Evolutionary conservation across 75 land plant species (phyloP), one percentile per base, ranked within the genome.

Genomic region (Picea glauca): DNA sequence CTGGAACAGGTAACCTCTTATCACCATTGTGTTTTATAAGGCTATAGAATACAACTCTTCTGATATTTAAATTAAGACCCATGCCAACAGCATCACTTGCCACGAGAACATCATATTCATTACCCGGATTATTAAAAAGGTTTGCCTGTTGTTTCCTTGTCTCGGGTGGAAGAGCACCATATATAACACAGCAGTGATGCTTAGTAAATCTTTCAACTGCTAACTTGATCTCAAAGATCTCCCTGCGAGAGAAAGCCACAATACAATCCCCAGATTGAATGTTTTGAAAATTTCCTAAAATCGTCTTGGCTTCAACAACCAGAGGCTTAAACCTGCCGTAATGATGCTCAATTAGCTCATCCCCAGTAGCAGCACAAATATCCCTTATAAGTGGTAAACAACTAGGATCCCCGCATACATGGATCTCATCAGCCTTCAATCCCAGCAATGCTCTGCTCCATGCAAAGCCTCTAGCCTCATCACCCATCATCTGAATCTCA

Each of bases 1-100:
- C 26, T 35, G 38, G 38, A 35, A 35, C 38, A 35, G 1, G 38
- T 35, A 35, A 2, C 38, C 38, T 35, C 38, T 35, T 35, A 35
- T 35, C 2, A 35, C 99, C 99, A 80, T 93, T 89, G 85, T 93
- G 93, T 78, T 97, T 97, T 54, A 88, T 84, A 72, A 97, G 88
- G 38, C 72, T 83, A 72, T 88, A 85, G 74, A 97, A 97, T 1
- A 97, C 89, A 26, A 97, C 87, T 80, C 98, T 87, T 68, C 92
- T 83, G 40, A 97, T 94, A 76, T 94, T 97, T 21, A 97, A 86
- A 85, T 97, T 97, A 80, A 94, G 83, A 14, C 99, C 99, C 98
- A 94, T 97, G 40, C 99, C 99, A 58, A 97, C 86, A 23, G 98
- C 99, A 93, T 97, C 99, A 80, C 98, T 97, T 7, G 98, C 99